Evolutionary conservation across 129 eudicot species (phyloP), one percentile per base, ranked within the genome.

Genomic region (Apium graveolens): DNA sequence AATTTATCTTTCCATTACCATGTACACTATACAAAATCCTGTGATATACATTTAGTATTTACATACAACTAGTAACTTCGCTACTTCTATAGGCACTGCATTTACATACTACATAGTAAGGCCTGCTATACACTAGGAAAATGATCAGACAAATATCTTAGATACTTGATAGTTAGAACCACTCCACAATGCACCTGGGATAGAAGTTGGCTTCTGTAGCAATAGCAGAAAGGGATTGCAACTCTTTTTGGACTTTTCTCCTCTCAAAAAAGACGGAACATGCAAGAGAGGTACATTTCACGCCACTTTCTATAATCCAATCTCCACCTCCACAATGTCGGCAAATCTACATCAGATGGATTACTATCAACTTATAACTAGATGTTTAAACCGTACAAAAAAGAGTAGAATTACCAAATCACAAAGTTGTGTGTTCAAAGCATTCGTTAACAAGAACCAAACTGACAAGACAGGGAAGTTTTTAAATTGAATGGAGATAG

Each of bases 251-350:
- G 49, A 87, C 80, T 75, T 95, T 95, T 66, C 87, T 82, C 77
- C 99, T 87, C 83, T 92, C 97, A 29, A 90, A 95, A 81, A 88
- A 95, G 65, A 95, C 83, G 0, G 96, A 87, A 79, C 99, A 95
- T 2, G 99, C 96, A 57, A 95, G 94, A 7, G 99, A 95, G 4
- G 86, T 87, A 78, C 99, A 95, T 76, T 95, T 88, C 85, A 90
- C 86, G 37, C 99, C 92, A 82, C 92, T 92, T 75, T 95, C 97
- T 71, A 90, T 29, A 24, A 84, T 35, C 96, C 97, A 90, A 79
- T 95, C 99, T 5, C 96, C 99, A 27, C 99, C 99, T 82, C 97
- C 99, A 90, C 99, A 95, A 48, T 92, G 92, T 75, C 97, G 85
- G 69, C 99, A 95, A 83, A 95, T 92, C 99, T 95, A 80, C 74